Percentiles rank a stretch among this genome's conserved stretches.
phyloP scores from a whole-genome alignment of 441 rosid species.

The Lagerstroemia fauriei region DNA sequence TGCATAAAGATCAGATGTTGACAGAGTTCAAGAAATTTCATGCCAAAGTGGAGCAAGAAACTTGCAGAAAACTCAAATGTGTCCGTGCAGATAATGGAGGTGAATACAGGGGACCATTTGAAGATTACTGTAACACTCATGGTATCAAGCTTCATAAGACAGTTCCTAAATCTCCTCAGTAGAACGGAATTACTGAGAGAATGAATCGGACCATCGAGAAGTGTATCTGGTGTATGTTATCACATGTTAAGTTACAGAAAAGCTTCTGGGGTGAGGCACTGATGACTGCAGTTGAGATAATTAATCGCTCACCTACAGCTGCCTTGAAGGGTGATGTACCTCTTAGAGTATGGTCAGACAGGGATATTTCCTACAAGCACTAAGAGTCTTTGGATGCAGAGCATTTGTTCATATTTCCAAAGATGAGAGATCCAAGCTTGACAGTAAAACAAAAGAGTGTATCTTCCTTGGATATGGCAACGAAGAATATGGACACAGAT shows the following conservation, averaged over 20 bases:
- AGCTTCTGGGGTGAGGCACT: background rate
- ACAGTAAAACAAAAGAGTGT: background rate
- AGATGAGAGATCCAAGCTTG: background rate
- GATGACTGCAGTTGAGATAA: background rate
- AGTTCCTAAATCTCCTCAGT: background rate
- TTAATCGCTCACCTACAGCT: background rate
- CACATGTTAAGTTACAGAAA: background rate
- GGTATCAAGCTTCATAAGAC: background rate
- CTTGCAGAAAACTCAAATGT: background rate
- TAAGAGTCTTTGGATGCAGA: slow-evolving; percentile 1
- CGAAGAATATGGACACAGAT: slow-evolving; percentile 3
- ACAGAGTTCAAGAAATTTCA: slow-evolving; percentile 16
- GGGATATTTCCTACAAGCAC: background rate
- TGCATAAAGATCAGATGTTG: slow-evolving; percentile 4
- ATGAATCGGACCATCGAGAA: background rate
- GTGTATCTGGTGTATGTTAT: background rate
- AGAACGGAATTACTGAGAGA: background rate
- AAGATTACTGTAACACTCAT: background rate
- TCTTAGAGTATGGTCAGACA: background rate
- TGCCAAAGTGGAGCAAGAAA: slow-evolving; percentile 8
- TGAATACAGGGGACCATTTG: background rate
- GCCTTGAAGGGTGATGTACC: background rate
- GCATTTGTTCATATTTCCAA: background rate
- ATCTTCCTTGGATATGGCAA: slow-evolving; percentile 3
- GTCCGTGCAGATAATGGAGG: background rate